Percentiles rank a stretch among this genome's conserved stretches.
Evolutionary conservation across 1,284 basidiomycete species (phyloP).

Genomic region (Cronartium quercuum): DNA sequence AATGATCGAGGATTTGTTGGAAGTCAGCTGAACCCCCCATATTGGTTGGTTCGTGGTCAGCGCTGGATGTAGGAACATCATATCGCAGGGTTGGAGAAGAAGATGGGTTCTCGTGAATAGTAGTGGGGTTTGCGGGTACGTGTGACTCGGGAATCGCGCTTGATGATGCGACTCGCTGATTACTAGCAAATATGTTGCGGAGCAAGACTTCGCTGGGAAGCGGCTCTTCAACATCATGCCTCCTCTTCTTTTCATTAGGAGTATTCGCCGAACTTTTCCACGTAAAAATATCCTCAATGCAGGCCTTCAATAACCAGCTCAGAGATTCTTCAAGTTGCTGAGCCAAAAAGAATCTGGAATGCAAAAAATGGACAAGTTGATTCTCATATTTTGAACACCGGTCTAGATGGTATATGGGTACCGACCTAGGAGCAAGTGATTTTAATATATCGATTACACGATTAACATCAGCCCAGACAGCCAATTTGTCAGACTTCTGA

Average conservation of each 20-base stretch:
- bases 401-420: too few relatives aligned
- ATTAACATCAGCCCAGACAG: conserved; percentile 26
- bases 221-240: not conserved
- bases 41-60: not conserved
- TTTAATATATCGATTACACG: conserved; percentile 7
- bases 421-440: conserved; percentile 8
- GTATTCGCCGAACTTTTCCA: not conserved
- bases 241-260: not conserved
- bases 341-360: not conserved
- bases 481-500: not conserved
- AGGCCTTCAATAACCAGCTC: not conserved
- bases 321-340: not conserved
- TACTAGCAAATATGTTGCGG: not conserved
- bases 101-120: not conserved
- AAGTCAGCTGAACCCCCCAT: not conserved
- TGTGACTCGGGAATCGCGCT: not conserved
- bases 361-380: too few relatives aligned
- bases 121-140: not conserved
- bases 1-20: not conserved
- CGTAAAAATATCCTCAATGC: not conserved
- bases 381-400: too few relatives aligned
- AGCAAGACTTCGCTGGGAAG: not conserved
- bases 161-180: not conserved
- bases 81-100: not conserved
- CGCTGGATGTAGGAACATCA: too few relatives aligned